Base-by-base conservation (phyloP, 176 grass and related monocot species). In the Bromus sterilis region DNA sequence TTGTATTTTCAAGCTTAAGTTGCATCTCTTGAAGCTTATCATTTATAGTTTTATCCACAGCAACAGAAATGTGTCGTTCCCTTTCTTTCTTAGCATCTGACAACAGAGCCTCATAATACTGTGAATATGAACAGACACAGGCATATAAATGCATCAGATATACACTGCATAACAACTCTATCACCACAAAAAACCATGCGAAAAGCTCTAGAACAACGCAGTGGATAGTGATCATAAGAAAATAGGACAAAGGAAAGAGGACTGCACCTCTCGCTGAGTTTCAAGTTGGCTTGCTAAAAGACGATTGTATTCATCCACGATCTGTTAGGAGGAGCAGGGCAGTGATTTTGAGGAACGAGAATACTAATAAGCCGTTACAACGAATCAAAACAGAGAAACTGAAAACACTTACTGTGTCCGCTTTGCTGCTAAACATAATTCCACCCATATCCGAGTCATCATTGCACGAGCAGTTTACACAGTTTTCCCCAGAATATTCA, bases 281-380 rank as follows among this genome's bases (percentile, higher is more conserved):
- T 95, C 89, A 4, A 98, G 93, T 69, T 98, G 90, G 48, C 90
- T 90, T 77, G 86, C 89, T 56, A 98, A 87, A 81, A 95, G 93
- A 29, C 78, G 71, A 72, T 95, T 95, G 76, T 98, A 95, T 74
- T 98, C 96, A 56, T 98, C 96, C 69, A 95, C 89, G 25, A 98
- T 91, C 96, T 98, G 75, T 86, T 87, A 56, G 79, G 29, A 66
- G 49, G 10, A 70, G 65, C 26, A 72, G 2, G 2, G 35, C 41
- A 66, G 48, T 30, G 59, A 88, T 62, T 69, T 80, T 69, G 26
- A 77, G 65, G 44, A 56, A 67, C 14, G 66, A 81, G 10, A 78
- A 77, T 72, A 78, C 33, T 21, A 74, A 80, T 3, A 63, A 74
- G 29, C 43, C 67, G 40, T 34, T 53, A 71, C 16, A 41, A 6